Percentiles rank a stretch among this genome's conserved stretches.
Evolutionary conservation across 2,329 filamentous ascomycete species (phyloP).

Genomic region (Pseudocercospora fijiensis): DNA sequence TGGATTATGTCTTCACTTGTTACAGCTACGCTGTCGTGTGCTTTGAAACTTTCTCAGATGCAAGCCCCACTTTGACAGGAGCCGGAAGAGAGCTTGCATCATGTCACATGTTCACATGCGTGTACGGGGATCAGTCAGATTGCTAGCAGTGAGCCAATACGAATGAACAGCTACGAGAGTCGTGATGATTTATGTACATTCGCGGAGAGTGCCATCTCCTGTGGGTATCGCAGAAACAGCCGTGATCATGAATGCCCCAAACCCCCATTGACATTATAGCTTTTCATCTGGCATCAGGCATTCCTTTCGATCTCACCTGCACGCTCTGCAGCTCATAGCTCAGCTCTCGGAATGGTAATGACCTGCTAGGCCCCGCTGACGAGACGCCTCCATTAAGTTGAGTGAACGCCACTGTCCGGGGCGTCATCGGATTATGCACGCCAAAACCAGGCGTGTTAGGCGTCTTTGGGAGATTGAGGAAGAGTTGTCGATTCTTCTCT

Average conservation of each 20-base stretch:
- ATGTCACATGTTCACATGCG: not conserved
- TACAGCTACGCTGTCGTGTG: not conserved
- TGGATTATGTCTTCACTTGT: not conserved
- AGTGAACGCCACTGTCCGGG: constrained; percentile 67
- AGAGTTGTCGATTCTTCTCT: constrained; percentile 55
- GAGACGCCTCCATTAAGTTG: constrained; percentile 45
- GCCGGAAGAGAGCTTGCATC: not conserved
- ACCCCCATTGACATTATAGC: not conserved
- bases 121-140: not conserved
- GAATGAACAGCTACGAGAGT: constrained; percentile 9
- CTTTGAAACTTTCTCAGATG: constrained; percentile 1
- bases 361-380: constrained; percentile 17
- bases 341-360: constrained; percentile 35
- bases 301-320: constrained; percentile 4
- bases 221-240: constrained; percentile 12
- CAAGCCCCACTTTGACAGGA: not conserved
- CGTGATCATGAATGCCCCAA: not conserved
- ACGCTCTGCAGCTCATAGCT: not conserved
- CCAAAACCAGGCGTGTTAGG: constrained; percentile 45
- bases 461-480: constrained; percentile 45
- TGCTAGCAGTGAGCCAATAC: not conserved
- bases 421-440: constrained; percentile 53
- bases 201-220: not conserved
- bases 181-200: constrained; percentile 5
- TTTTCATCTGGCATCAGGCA: constrained; percentile 26